phyloP scores from a whole-genome alignment of 2,329 filamentous ascomycete genomes.

The Colletotrichum sp. region DNA sequence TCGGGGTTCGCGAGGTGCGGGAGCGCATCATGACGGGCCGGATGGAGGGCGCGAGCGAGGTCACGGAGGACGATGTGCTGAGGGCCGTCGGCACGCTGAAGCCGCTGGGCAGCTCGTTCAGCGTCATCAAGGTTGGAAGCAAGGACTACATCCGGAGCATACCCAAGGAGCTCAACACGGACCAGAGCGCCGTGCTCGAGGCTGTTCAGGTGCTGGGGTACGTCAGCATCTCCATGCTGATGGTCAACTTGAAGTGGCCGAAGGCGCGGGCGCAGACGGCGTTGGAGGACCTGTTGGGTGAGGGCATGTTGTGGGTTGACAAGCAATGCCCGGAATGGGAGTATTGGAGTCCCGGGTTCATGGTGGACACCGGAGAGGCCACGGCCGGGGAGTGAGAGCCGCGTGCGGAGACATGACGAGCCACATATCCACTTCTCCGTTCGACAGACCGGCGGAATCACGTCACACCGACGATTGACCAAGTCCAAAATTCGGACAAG shows the following conservation, averaged over 20 bases:
- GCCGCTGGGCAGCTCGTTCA: constrained; percentile 88
- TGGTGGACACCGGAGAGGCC: constrained; percentile 49
- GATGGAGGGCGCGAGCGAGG: constrained; percentile 77
- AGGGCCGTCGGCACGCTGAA: constrained; percentile 86
- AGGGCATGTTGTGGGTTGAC: constrained; percentile 95
- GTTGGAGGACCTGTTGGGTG: constrained; percentile 85
- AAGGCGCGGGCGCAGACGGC: constrained; percentile 84
- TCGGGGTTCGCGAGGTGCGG: constrained; percentile 81
- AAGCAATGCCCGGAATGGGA: constrained; percentile 84
- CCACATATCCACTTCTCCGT: constrained; percentile 6
- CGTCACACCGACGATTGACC: not conserved
- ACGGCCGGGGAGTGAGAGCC: constrained; percentile 20
- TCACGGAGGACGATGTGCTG: constrained; percentile 92
- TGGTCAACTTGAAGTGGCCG: constrained; percentile 86
- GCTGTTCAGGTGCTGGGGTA: constrained; percentile 89
- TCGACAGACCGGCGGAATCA: not conserved
- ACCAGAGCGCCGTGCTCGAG: constrained; percentile 92
- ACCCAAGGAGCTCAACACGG: constrained; percentile 92
- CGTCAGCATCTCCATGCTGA: constrained; percentile 87
- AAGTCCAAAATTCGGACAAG: not conserved
- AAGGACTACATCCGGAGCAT: constrained; percentile 90
- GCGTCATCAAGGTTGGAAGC: constrained; percentile 81
- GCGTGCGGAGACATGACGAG: constrained; percentile 24
- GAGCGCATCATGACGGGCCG: constrained; percentile 75
- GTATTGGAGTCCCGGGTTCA: constrained; percentile 89